These are phyloP conservation scores for Dendryphion nanum DNA, from an alignment of 2,329 filamentous ascomycete genomes.

Conservation along the genomic window DNA sequence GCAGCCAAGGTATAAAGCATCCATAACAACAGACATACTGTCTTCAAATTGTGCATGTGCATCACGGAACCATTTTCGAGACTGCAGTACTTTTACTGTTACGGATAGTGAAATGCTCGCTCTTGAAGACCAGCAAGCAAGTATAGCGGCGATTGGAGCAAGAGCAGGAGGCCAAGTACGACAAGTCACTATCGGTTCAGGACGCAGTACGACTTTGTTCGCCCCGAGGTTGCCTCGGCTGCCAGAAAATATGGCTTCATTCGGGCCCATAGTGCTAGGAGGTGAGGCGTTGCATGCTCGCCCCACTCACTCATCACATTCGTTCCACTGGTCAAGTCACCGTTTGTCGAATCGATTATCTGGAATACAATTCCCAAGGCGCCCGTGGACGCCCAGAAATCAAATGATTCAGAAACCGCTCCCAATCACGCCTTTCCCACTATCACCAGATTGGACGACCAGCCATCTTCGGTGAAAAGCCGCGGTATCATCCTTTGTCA, in stretches of 20 bases:
- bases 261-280: conserved; percentile 7
- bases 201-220: conserved; percentile 20
- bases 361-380: conserved; percentile 1
- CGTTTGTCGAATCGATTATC: background rate
- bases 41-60: conserved; percentile 8
- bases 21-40: conserved; percentile 9
- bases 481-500: too few species aligned
- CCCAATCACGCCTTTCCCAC: conserved; percentile 34
- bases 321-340: background rate
- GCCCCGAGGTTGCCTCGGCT: conserved; percentile 14
- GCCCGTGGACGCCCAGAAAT: conserved; percentile 2
- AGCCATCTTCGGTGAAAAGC: too few species aligned
- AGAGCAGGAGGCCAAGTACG: conserved; percentile 5
- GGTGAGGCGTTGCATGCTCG: too few species aligned
- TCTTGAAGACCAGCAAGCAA: conserved; percentile 1
- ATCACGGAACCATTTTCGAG: conserved; percentile 11
- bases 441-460: too few species aligned
- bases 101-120: conserved; percentile 2
- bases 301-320: background rate
- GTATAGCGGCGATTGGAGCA: background rate
- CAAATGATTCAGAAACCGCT: conserved; percentile 24
- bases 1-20: conserved; percentile 14
- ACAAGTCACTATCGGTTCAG: conserved; percentile 7
- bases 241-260: conserved; percentile 10
- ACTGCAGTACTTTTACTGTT: conserved; percentile 2